These are phyloP conservation scores for Xanthoceras sorbifolium DNA, from an alignment of 345 rosid species.

Conservation along the genomic window DNA sequence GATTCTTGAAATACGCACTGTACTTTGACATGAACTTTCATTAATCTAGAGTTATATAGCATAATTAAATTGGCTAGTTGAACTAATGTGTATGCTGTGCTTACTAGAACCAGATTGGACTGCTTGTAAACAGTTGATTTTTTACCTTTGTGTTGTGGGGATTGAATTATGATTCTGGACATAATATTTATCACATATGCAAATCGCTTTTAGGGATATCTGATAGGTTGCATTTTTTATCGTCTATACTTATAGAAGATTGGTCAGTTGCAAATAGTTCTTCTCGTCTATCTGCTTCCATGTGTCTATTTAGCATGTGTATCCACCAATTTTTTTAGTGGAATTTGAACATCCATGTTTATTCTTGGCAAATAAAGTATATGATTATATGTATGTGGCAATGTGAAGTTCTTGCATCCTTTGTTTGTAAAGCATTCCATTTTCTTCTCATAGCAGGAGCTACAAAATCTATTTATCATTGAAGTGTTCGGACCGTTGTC, in stretches of 20 bases:
- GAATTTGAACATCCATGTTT: not conserved
- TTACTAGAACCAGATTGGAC: not conserved
- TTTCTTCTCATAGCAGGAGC: not conserved
- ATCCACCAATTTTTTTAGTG: not conserved
- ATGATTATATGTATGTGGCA: not conserved
- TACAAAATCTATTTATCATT: not conserved
- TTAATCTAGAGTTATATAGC: not conserved
- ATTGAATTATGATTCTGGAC: not conserved
- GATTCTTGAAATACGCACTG: not conserved
- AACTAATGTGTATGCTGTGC: not conserved
- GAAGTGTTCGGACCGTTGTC: not conserved
- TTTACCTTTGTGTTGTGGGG: not conserved
- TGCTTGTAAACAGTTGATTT: not conserved
- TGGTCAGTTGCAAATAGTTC: not conserved
- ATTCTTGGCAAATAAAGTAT: not conserved
- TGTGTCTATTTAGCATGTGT: not conserved
- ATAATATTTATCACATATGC: not conserved
- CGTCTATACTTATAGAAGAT: not conserved
- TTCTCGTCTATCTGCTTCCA: not conserved
- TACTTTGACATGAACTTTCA: not conserved
- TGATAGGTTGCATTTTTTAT: not conserved
- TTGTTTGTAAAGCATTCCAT: not conserved
- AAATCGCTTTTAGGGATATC: not conserved
- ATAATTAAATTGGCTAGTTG: not conserved
- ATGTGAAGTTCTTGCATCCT: not conserved